Evolutionary conservation across 2,329 filamentous ascomycete species (phyloP).

Genomic region (Triangularia setosa): DNA sequence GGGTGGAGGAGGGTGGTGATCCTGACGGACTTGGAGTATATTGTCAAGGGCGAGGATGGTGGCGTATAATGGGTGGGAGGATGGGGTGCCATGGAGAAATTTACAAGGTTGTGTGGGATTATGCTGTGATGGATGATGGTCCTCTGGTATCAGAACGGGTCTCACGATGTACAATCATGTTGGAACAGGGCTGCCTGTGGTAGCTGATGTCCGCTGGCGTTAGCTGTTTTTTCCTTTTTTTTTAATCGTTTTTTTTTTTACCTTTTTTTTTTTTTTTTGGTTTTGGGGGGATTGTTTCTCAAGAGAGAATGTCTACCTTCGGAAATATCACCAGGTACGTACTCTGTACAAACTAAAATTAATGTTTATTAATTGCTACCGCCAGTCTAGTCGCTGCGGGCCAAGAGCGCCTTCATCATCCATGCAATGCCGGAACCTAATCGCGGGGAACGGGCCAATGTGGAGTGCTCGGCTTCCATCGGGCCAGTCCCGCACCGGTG

Average conservation of each 20-base stretch:
- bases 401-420: background rate
- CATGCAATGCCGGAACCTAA: background rate
- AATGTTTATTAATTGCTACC: background rate
- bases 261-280: too few species aligned
- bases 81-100: conserved; percentile 1
- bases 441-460: background rate
- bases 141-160: too few species aligned
- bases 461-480: conserved; percentile 11
- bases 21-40: conserved; percentile 45
- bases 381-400: background rate
- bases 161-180: too few species aligned
- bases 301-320: background rate
- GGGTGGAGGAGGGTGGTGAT: conserved; percentile 41
- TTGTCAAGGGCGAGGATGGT: conserved; percentile 32
- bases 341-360: background rate
- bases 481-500: conserved; percentile 5
- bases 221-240: background rate
- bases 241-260: background rate
- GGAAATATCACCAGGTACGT: background rate
- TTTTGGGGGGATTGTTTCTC: too few species aligned
- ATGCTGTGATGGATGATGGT: conserved; percentile 10
- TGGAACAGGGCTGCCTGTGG: too few species aligned
- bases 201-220: too few species aligned
- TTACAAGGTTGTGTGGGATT: conserved; percentile 13
- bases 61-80: conserved; percentile 1